Evolutionary conservation across 179 eudicot genomes (phyloP).

Genomic region (Kewa caespitosa): DNA sequence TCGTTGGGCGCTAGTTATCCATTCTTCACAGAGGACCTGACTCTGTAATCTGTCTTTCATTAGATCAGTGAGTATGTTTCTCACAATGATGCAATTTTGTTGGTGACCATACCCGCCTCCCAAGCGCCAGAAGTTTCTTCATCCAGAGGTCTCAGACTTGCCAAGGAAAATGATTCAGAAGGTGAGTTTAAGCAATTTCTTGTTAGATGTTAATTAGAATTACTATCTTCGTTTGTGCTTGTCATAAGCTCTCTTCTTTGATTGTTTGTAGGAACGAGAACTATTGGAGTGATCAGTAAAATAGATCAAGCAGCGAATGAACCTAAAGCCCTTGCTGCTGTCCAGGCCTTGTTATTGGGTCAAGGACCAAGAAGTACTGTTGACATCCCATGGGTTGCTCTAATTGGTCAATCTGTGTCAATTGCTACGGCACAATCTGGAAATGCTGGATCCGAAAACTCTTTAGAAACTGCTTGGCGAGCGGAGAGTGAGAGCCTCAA

Average conservation of each 20-base stretch:
- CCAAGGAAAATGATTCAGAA: slow-evolving; percentile 91
- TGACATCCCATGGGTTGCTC: slow-evolving; percentile 96
- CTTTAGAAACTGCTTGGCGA: slow-evolving; percentile 97
- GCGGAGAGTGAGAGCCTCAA: slow-evolving; percentile 99
- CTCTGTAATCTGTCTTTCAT: slow-evolving; percentile 16
- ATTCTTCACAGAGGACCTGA: slow-evolving; percentile 27
- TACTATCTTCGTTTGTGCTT: neutral
- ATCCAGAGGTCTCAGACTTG: slow-evolving; percentile 77
- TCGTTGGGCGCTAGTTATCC: slow-evolving; percentile 4
- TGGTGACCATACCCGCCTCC: slow-evolving; percentile 86
- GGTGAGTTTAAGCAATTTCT: slow-evolving; percentile 41
- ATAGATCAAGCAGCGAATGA: slow-evolving; percentile 96
- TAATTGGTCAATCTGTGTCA: slow-evolving; percentile 97
- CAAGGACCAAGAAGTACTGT: slow-evolving; percentile 95
- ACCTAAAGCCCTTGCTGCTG: slow-evolving; percentile 91
- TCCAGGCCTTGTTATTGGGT: slow-evolving; percentile 86
- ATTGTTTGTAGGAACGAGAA: slow-evolving; percentile 72
- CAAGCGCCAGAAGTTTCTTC: slow-evolving; percentile 92
- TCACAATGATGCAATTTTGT: slow-evolving; percentile 85
- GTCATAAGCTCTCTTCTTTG: slow-evolving; percentile 14
- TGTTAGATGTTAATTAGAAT: neutral
- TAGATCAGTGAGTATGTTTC: slow-evolving; percentile 77
- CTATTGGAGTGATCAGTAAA: slow-evolving; percentile 95
- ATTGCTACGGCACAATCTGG: slow-evolving; percentile 96
- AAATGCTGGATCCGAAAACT: slow-evolving; percentile 74